Evolutionary conservation across 768 basidiomycete genomes (phyloP), one percentile per base, ranked within the genome.

Genomic region (Zangia roseola): DNA sequence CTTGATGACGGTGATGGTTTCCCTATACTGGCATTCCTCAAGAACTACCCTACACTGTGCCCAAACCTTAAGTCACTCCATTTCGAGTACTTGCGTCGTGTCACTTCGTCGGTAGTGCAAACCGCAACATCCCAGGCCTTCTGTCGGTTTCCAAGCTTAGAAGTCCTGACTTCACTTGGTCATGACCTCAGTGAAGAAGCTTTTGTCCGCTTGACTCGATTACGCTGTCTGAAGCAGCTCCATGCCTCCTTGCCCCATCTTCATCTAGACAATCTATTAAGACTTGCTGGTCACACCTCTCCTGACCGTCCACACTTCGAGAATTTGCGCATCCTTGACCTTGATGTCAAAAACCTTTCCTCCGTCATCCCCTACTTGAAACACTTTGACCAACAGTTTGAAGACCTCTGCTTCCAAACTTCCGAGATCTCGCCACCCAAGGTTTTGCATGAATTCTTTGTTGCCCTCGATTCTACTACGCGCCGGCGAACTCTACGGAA

Each of bases 341-440:
- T 56, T 21, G 3, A 1, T 3, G 23, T 56, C 16, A 3, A 28
- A 6, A 34, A 41, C 7, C 41, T 56, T 37, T 50, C 42, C 14
- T 46, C 48, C 23, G n/a, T 56, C 17, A 47, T 24, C 10, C 55
- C 53, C 2, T 43, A 9, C 21, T 40, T 56, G 10, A 35, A 13
- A 36, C n/a, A n/a, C n/a, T 43, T 48, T 13, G 28, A 43, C 23
- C 55, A 55, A 20, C 47, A 44, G 12, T 50, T 56, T 23, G 45
- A 43, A 33, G 41, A 39, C 6, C 34, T 56, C 19, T 33, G n/a
- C 20, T 38, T 56, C 10, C 7, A 34, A 36, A 33, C 33, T n/a
- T 4, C 17, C 5, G 16, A 1, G 4, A 16, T 40, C 23, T 20
- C 8, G n/a, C 10, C 24, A 8, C 16, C 44, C 12, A 34, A n/a